Conservation (phyloP, 805 yeast genomes). For the Ogataea ganodermae region DNA sequence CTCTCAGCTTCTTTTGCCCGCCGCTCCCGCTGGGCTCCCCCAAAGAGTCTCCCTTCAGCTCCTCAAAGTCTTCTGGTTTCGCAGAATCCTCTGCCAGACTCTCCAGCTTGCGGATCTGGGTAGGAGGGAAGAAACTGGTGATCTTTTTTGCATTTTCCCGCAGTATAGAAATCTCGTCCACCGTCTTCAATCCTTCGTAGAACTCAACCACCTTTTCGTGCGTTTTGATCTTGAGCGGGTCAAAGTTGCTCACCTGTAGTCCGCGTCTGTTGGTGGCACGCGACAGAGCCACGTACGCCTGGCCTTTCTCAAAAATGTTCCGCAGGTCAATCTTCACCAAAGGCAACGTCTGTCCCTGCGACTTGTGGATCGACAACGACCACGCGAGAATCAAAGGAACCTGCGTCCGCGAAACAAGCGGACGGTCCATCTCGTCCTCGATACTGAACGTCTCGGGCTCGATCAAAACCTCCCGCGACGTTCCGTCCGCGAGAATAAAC, state of each 20-base stretch:
- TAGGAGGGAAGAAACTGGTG: conserved; percentile 4
- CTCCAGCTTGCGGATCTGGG: conserved; percentile 15
- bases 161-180: conserved; percentile 32
- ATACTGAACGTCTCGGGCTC: conserved; percentile 81
- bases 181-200: conserved; percentile 51
- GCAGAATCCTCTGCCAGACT: conserved; percentile 15
- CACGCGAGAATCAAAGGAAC: conserved; percentile 91
- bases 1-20: background rate
- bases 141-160: background rate
- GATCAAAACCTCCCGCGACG: conserved; percentile 72
- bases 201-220: conserved; percentile 72
- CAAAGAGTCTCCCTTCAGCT: background rate
- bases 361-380: conserved; percentile 94
- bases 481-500: conserved; percentile 70
- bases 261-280: conserved; percentile 81
- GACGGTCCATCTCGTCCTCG: conserved; percentile 70
- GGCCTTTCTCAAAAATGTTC: conserved; percentile 85
- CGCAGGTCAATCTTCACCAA: conserved; percentile 75
- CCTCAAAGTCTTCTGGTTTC: conserved; percentile 16
- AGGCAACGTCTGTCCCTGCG: conserved; percentile 90
- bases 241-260: conserved; percentile 76
- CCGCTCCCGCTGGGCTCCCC: background rate
- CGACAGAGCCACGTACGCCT: conserved; percentile 93
- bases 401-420: conserved; percentile 73
- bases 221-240: conserved; percentile 61